phyloP scores from a whole-genome alignment of 495 filamentous ascomycete species.

The Penicillium cinerascens region DNA sequence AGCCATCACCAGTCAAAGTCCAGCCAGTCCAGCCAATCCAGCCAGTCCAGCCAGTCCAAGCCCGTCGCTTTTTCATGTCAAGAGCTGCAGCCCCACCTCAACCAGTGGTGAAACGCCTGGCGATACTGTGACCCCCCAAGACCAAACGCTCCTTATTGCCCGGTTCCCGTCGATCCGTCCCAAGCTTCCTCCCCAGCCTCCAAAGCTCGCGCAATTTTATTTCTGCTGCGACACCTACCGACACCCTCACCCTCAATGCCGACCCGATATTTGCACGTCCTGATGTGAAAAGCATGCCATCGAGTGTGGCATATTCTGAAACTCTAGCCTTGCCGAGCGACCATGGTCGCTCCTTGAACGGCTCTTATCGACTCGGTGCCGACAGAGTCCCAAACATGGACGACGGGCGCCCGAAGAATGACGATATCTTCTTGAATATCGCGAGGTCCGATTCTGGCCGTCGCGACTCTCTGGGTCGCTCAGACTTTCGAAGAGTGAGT shows the following conservation, averaged over 20 bases:
- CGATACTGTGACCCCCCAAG: slow-evolving; percentile 10
- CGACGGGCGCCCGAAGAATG: slow-evolving; percentile 39
- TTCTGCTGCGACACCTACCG: no score
- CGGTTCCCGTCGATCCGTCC: slow-evolving; percentile 22
- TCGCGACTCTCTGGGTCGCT: slow-evolving; percentile 43
- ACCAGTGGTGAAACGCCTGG: slow-evolving; percentile 20
- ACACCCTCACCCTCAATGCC: not conserved
- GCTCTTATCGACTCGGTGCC: slow-evolving; percentile 18
- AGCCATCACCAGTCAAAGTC: no score
- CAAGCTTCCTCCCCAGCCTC: slow-evolving; percentile 29
- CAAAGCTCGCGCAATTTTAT: slow-evolving; percentile 1
- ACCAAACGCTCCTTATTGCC: slow-evolving; percentile 16
- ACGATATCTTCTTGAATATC: slow-evolving; percentile 64
- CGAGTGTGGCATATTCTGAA: slow-evolving; percentile 27
- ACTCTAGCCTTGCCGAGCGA: slow-evolving; percentile 33
- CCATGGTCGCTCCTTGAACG: slow-evolving; percentile 26
- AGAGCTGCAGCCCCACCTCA: not conserved
- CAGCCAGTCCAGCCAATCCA: no score
- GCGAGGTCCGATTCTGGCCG: slow-evolving; percentile 51
- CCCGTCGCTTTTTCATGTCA: not conserved
- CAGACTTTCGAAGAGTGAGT: slow-evolving; percentile 52
- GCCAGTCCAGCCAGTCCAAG: not conserved
- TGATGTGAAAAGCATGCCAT: slow-evolving; percentile 38
- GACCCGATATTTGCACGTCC: slow-evolving; percentile 29
- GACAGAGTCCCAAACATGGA: slow-evolving; percentile 25